Evolutionary conservation across 2,329 filamentous ascomycete species (phyloP).

Genomic region (Colletotrichum sp.): DNA sequence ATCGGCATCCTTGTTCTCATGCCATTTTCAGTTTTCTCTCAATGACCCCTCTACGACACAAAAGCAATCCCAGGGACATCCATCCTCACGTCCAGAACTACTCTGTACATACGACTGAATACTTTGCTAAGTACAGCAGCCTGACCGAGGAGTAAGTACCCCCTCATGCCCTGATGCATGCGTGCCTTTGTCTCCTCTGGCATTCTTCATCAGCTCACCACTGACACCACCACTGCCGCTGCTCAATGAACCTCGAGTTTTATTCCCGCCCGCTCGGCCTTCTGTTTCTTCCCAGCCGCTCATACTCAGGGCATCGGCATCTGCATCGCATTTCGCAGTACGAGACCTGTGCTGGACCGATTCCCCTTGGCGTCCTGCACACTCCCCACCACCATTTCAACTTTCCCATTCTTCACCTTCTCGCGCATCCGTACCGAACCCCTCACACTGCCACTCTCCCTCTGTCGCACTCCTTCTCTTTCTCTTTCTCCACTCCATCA

Average conservation of each 20-base stretch:
- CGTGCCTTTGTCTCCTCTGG: background rate
- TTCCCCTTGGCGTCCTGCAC: background rate
- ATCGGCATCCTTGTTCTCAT: background rate
- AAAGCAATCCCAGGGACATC: background rate
- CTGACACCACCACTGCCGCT: background rate
- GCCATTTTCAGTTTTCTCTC: background rate
- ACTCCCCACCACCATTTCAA: background rate
- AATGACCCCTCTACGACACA: background rate
- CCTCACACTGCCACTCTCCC: background rate
- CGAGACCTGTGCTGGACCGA: background rate
- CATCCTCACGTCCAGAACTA: background rate
- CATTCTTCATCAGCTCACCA: background rate
- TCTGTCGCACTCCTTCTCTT: background rate
- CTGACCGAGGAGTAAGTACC: background rate
- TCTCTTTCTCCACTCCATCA: background rate
- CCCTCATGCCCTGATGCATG: background rate
- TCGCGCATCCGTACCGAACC: background rate
- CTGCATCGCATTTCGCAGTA: background rate
- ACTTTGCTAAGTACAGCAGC: background rate
- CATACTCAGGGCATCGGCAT: background rate
- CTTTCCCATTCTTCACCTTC: slow-evolving; percentile 3
- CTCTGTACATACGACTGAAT: background rate
- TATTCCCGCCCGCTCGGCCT: background rate
- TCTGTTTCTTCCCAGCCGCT: background rate
- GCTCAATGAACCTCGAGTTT: background rate